phyloP scores from a whole-genome alignment of 495 filamentous ascomycete species.

The Schizothecium vesticola region DNA sequence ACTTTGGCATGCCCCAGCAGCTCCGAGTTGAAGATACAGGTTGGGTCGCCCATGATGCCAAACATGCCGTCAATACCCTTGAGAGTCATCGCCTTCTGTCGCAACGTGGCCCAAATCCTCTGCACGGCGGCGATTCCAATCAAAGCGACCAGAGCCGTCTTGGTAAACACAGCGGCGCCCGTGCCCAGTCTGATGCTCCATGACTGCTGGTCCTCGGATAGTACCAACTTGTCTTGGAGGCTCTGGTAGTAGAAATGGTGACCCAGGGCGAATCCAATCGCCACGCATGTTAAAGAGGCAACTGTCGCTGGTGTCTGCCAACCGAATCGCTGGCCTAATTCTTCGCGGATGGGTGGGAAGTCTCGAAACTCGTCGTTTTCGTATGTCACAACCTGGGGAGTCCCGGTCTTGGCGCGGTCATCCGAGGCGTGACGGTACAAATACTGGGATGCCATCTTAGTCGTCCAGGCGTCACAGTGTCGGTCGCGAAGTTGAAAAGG shows the following conservation, averaged over 20 bases:
- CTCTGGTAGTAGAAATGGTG: constrained; percentile 16
- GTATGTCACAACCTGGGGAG: not conserved
- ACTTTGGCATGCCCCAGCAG: constrained; percentile 7
- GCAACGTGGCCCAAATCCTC: constrained; percentile 13
- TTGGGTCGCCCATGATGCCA: constrained; percentile 14
- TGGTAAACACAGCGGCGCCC: constrained; percentile 9
- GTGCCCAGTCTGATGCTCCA: constrained; percentile 16
- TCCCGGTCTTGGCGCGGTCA: no score
- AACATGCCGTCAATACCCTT: constrained; percentile 18
- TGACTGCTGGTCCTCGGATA: constrained; percentile 10
- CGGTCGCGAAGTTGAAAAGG: no score
- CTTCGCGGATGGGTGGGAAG: not conserved
- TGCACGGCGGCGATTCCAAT: constrained; percentile 13
- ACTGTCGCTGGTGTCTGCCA: not conserved
- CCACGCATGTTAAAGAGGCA: not conserved
- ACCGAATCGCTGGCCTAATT: not conserved
- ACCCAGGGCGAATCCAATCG: not conserved
- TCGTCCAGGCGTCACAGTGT: no score
- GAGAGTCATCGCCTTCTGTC: constrained; percentile 14
- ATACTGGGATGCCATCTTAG: no score
- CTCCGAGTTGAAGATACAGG: constrained; percentile 10
- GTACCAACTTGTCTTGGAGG: constrained; percentile 7
- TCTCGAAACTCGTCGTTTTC: not conserved
- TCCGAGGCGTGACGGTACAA: no score
- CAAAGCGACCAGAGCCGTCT: constrained; percentile 8